A percentile compares a stretch with the other conserved stretches of the same genome.
phyloP scores from a whole-genome alignment of 2,329 filamentous ascomycete species.

The Xylaria digitata region DNA sequence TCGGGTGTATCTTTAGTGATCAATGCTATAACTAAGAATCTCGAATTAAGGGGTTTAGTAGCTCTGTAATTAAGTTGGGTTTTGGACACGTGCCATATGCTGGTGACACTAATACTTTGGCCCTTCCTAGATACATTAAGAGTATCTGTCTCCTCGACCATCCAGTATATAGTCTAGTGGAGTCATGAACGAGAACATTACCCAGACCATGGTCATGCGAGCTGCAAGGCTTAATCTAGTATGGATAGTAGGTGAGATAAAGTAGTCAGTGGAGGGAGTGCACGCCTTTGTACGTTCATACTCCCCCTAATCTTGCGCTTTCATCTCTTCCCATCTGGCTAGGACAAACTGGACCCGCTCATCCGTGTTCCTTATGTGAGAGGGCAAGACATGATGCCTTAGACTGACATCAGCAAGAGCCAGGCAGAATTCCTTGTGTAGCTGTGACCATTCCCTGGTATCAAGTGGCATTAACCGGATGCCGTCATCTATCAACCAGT shows the following conservation, averaged over 20 bases:
- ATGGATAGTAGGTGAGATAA: not conserved
- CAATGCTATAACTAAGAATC: not conserved
- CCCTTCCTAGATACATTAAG: not conserved
- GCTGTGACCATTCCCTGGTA: conserved; percentile 10
- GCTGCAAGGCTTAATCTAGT: not conserved
- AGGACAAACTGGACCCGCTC: conserved; percentile 29
- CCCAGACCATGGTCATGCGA: too few species aligned
- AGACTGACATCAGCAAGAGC: conserved; percentile 7
- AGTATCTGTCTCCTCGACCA: not conserved
- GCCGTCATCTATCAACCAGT: conserved; percentile 27
- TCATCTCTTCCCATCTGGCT: conserved; percentile 17
- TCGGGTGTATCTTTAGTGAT: not conserved
- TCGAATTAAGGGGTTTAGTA: not conserved
- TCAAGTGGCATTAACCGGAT: conserved; percentile 29
- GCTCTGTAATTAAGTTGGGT: too few species aligned
- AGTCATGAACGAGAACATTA: not conserved
- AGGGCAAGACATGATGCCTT: conserved; percentile 18
- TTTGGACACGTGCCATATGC: not conserved
- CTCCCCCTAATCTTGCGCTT: not conserved
- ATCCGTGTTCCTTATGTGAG: conserved; percentile 1
- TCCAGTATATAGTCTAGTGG: not conserved
- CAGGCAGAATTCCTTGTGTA: conserved; percentile 17
- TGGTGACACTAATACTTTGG: not conserved
- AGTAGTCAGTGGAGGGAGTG: not conserved
- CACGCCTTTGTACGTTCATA: not conserved